phyloP scores from a whole-genome alignment of 257 asterid genomes.

The Galeopsis tetrahit region DNA sequence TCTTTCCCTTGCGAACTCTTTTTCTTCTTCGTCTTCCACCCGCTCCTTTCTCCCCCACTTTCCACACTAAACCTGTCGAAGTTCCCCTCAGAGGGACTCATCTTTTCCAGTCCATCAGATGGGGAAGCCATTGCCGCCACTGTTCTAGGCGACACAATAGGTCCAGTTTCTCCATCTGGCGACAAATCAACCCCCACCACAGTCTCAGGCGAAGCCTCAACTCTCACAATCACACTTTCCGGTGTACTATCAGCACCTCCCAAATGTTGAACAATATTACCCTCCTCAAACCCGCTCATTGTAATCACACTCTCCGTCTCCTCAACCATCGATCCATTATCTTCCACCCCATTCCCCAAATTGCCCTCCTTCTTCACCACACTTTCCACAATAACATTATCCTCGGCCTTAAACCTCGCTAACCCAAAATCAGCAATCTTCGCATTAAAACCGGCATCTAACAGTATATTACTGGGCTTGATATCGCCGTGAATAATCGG shows the following conservation, averaged over 20 bases:
- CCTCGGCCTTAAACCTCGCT: conserved; percentile 82
- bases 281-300: conserved; percentile 65
- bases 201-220: conserved; percentile 72
- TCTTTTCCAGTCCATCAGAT: conserved; percentile 62
- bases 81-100: conserved; percentile 68
- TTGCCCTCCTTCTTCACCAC: conserved; percentile 64
- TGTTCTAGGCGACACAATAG: conserved; percentile 73
- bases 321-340: conserved; percentile 74
- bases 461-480: conserved; percentile 82
- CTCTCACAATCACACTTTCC: conserved; percentile 63
- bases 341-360: conserved; percentile 53
- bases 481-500: conserved; percentile 90
- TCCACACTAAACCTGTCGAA: conserved; percentile 63
- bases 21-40: conserved; percentile 73
- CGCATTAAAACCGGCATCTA: conserved; percentile 68
- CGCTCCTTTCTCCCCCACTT: conserved; percentile 61
- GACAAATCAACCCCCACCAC: conserved; percentile 56
- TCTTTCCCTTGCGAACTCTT: conserved; percentile 75
- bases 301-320: conserved; percentile 89
- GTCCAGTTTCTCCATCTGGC: conserved; percentile 50
- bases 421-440: conserved; percentile 96
- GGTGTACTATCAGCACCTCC: conserved; percentile 69
- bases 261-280: conserved; percentile 33
- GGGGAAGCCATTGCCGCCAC: conserved; percentile 81
- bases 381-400: conserved; percentile 48